Base-by-base conservation (phyloP, 768 basidiomycete genomes). In the Naganishia randhawae region DNA sequence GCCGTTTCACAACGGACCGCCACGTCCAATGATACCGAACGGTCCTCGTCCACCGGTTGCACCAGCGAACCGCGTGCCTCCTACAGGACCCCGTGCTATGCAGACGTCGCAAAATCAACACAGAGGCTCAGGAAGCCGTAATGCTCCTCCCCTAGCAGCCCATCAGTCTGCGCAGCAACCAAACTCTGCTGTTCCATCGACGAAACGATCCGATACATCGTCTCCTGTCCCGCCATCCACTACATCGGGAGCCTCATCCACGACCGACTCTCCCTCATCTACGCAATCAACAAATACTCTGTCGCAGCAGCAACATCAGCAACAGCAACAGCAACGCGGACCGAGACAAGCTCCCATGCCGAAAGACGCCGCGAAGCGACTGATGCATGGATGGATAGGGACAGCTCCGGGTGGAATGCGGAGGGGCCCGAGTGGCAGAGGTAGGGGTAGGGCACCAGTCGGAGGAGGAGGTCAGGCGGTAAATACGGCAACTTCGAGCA, bases 111-210 rank as follows among this genome's bases (percentile, higher is more conserved):
- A n/a, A 14, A 61, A 61, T 29, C 57, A 61, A 11, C 57, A 25
- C 16, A 35, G 57, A 25, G 57, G 57, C 25, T 39, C 57, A 17
- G 57, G 57, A 22, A 61, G 57, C 39, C 57, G 57, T 39, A 61
- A 61, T 29, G 57, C 57, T 9, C 57, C 57, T 25, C 37, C 57
- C 10, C 27, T 61, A 14, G 16, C 37, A 25, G 5, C 7, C 35
- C 41, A 35, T 35, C 22, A 41, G 13, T 25, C 35, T 42, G 8
- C 57, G 13, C 9, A n/a, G n/a, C 37, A 37, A 16, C 22, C 57
- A 13, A 6, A 39, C 39, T 61, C 57, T 19, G 22, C 19, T 32
- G 31, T 25, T 1, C 10, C 37, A 14, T 61, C 57, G 39, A 39
- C 45, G 6, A 48, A 6, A 48, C 19, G 27, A 3, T 61, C 57